Conservation (phyloP, 2,329 filamentous ascomycete species). For the Colletotrichum sp. region DNA sequence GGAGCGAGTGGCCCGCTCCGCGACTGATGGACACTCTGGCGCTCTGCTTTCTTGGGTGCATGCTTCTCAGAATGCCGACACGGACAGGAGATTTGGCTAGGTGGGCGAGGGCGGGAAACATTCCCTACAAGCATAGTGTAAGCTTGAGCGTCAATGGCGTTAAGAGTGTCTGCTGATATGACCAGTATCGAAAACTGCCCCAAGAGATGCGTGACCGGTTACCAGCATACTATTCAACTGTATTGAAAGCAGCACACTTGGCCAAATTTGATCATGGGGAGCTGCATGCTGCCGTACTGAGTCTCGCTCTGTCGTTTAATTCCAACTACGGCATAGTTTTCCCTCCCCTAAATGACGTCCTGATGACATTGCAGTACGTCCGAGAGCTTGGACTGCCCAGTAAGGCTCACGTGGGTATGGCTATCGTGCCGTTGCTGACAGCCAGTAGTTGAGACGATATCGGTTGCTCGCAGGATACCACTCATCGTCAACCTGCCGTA, state of each 20-base stretch:
- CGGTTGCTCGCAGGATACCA: constrained; percentile 62
- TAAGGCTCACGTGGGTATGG: constrained; percentile 41
- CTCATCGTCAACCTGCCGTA: constrained; percentile 58
- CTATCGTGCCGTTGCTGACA: neutral
- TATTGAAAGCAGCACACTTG: constrained; percentile 57
- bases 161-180: neutral
- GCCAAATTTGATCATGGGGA: constrained; percentile 53
- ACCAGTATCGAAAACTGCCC: constrained; percentile 62
- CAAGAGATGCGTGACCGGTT: constrained; percentile 69
- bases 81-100: constrained; percentile 73
- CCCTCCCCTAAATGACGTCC: constrained; percentile 73
- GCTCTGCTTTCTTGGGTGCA: constrained; percentile 79
- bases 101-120: constrained; percentile 71
- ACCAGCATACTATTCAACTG: constrained; percentile 63
- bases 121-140: constrained; percentile 76
- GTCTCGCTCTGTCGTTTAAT: constrained; percentile 68
- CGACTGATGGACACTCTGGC: constrained; percentile 76
- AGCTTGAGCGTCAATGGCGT: constrained; percentile 26
- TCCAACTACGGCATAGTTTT: constrained; percentile 73
- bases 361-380: constrained; percentile 73
- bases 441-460: constrained; percentile 27
- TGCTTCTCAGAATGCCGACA: constrained; percentile 79
- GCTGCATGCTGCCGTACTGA: constrained; percentile 69
- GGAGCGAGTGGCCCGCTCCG: constrained; percentile 62
- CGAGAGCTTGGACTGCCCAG: constrained; percentile 77